Conservation (phyloP, 495 filamentous ascomycete genomes). For the Sordaria brevicollis region DNA sequence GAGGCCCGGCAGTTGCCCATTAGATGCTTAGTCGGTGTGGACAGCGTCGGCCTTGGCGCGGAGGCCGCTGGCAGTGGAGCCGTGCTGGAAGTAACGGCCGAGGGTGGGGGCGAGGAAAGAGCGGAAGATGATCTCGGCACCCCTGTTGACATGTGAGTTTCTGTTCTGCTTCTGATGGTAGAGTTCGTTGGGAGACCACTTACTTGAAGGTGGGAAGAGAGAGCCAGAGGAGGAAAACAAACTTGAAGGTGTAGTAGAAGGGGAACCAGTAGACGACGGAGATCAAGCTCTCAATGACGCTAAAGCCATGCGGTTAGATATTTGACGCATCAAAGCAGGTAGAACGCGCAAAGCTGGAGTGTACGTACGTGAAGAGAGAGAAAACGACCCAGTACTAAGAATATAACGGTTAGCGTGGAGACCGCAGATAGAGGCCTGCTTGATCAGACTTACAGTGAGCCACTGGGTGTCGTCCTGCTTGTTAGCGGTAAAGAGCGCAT, state of each 20-base stretch:
- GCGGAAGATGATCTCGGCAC: constrained; percentile 92
- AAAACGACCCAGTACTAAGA: constrained; percentile 95
- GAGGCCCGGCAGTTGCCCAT: not conserved
- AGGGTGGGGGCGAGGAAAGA: constrained; percentile 88
- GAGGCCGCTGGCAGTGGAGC: constrained; percentile 77
- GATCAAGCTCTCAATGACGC: constrained; percentile 82
- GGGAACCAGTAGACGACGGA: constrained; percentile 99
- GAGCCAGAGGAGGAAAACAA: constrained; percentile 92
- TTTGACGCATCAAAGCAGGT: not conserved
- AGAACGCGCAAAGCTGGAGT: not conserved
- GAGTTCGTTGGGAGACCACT: constrained; percentile 24
- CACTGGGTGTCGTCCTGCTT: constrained; percentile 90
- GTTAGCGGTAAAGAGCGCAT: constrained; percentile 71
- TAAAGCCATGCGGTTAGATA: constrained; percentile 13
- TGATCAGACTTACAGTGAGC: constrained; percentile 42
- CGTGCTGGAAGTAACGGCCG: constrained; percentile 73
- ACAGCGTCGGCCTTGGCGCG: constrained; percentile 81
- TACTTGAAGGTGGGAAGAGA: constrained; percentile 89
- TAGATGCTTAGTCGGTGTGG: constrained; percentile 40
- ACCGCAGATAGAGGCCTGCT: not conserved
- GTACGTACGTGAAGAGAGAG: constrained; percentile 68
- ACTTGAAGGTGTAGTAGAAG: constrained; percentile 99
- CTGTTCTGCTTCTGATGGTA: not conserved
- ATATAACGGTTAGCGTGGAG: constrained; percentile 18
- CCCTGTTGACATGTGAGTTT: constrained; percentile 40